Evolutionary conservation across 495 filamentous ascomycete species (phyloP).

Genomic region (Haplographium delicatum): DNA sequence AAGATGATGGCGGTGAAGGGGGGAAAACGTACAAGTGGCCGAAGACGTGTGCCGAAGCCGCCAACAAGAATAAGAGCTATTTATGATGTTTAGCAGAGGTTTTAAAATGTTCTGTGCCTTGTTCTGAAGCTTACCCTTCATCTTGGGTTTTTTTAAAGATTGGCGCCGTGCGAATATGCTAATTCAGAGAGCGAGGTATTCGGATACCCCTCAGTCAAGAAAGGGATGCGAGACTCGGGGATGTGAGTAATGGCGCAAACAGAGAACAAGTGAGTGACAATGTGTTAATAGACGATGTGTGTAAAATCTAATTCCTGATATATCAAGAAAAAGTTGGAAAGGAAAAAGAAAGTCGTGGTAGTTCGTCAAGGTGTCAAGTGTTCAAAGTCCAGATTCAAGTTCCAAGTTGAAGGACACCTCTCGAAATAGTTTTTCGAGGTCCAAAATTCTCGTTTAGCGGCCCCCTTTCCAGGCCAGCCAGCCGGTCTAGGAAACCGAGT

Average conservation of each 20-base stretch:
- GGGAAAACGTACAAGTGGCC: constrained; percentile 76
- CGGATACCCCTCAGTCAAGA: too few species aligned
- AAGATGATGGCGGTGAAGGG: constrained; percentile 18
- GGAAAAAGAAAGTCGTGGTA: not conserved
- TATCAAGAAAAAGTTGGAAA: not conserved
- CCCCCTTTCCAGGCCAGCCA: not conserved
- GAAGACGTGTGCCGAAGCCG: constrained; percentile 96
- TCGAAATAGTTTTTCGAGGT: not conserved
- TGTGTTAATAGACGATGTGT: not conserved
- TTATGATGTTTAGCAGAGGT: constrained; percentile 29
- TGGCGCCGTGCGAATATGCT: not conserved
- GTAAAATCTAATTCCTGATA: not conserved
- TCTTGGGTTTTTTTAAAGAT: constrained; percentile 27
- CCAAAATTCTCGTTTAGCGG: constrained; percentile 17
- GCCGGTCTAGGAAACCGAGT: not conserved
- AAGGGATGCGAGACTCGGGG: too few species aligned
- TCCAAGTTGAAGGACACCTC: constrained; percentile 3
- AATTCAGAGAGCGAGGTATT: too few species aligned
- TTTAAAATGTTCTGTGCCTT: not conserved
- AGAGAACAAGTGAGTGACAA: too few species aligned
- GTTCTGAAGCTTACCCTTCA: constrained; percentile 45
- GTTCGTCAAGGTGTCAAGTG: not conserved
- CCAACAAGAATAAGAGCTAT: constrained; percentile 98
- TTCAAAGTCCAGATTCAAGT: not conserved
- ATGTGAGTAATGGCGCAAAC: not conserved